Evolutionary conservation across 352 stramenopile genomes (phyloP), one percentile per base, ranked within the genome.

Genomic region (Halophytophthora batemanensis): DNA sequence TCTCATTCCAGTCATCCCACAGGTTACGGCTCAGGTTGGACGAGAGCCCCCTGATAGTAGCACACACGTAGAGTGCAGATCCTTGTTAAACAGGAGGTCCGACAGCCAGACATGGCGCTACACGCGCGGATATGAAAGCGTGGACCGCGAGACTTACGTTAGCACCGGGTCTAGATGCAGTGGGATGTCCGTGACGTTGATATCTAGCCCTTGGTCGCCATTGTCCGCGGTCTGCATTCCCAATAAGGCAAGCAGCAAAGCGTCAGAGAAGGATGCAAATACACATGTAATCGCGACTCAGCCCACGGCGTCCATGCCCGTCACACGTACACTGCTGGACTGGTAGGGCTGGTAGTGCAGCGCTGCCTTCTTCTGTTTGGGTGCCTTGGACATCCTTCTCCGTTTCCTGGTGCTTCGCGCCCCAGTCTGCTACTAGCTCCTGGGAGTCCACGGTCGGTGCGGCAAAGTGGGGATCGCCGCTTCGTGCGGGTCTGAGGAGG

Each of bases 1-100:
- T 79, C 50, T 93, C 83, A 53, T 90, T 94, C 84, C 84, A 94
- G 63, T 94, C 84, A 50, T 92, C 82, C 84, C 84, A 94, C 18
- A 94, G 60, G 56, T 94, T 94, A 36, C 84, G 79, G 37, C 80
- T 91, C 58, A 91, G 64, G 34, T 74, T 87, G n/a, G 77, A 87
- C 45, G 82, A 86, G 6, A 93, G 66, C 2, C 80, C 84, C 12
- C 84, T 94, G 45, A 21, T 10, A 28, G 14, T 28, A 46, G n/a
- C 22, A 48, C 11, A 46, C 19, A 8, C 28, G 28, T 35, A 13
- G 44, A 42, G 41, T 13, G 45, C 15, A 53, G 12, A 40, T 23
- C 25, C 15, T 15, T 31, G 25, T 40, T 8, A 47, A 44, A 29
- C 17, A 57, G 45, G 12, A 61, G 25, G 23, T 53, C 38, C 53